Base-by-base conservation (phyloP, 495 filamentous ascomycete species). In the Xylaria longipes region DNA sequence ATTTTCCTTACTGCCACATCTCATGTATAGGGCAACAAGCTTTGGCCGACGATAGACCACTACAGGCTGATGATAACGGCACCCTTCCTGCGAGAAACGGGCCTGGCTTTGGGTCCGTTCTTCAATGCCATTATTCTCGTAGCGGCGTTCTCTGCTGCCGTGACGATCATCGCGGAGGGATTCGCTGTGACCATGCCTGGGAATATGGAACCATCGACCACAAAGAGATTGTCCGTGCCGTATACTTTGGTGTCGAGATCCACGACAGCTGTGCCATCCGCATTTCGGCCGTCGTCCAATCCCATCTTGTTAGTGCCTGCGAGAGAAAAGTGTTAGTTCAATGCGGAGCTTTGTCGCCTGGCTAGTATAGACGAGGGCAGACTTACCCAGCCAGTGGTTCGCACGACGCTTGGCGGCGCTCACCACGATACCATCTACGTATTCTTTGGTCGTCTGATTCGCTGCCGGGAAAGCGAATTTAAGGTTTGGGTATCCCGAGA, bases 181-280 rank as follows among this genome's bases (percentile, higher is more conserved):
- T 91, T 91, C 68, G 85, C 89, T 11, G 87, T 85, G 31, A 87
- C 82, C 68, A 86, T 85, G 50, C 88, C 88, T 0, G 89, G 89
- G 84, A 91, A 90, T 75, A 91, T 88, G 31, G 84, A 87, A 22
- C 84, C 89, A 75, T 91, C 89, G 35, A 91, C 83, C 15, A 91
- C 87, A 71, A 88, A 89, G 68, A 93, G 81, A 81, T 92, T 93
- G 74, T 91, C 87, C 11, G 87, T 92, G 66, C 91, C 91, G 65
- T 91, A 93, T 62, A 93, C 91, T 78, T 88, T 87, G 65, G 90
- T 86, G 83, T 92, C 86, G 48, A 84, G 80, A 72, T 93, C 91
- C n/a, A 93, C 91, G 35, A 93, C 91, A n/a, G 84, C 76, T n/a
- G 88, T 87, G 61, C 91, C 91, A 71, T 83, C 81, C 31, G 78